Base-by-base conservation (phyloP, 345 rosid genomes). In the Barbarea vulgaris region DNA sequence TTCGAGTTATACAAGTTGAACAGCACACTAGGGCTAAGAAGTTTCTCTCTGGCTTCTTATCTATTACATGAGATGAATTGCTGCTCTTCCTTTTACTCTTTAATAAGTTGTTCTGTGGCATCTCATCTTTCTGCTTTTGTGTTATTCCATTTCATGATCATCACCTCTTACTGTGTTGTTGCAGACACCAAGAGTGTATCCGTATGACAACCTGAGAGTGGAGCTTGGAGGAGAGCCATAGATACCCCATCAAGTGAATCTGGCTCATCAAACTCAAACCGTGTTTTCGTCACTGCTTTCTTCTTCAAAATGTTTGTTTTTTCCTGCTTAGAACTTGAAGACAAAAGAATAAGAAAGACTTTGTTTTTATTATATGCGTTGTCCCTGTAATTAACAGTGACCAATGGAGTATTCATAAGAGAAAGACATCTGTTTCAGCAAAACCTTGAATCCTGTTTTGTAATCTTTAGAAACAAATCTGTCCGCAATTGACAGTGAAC, bases 161-260 rank as follows among this genome's bases (percentile, higher is more conserved):
- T 72, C 1, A 47, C 66, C 24, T 54, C 10, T 60, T 71, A n/a
- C 48, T 70, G 56, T 81, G 37, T 72, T 79, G 58, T 28, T 67
- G 67, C 85, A 95, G 99, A 67, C 93, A 12, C 97, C 97, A 5
- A 91, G 90, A 81, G 98, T 89, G 14, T 95, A 88, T 74, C 98
- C 98, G 6, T 95, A 90, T 53, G 96, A 95, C 85, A 92, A 95
- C 84, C 81, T 95, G 74, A 88, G 89, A 56, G 97, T 86, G 76
- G 98, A 95, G 89, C 99, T 95, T 63, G 99, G 99, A 14, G 96
- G 94, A 80, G 97, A 92, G 75, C 94, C 96, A 41, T 84, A 83
- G 80, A 74, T 30, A 53, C 64, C 64, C 24, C 21, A 58, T 22
- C 54, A 33, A 31, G 51, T 59, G 42, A 57, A 39, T 52, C 37